phyloP scores from a whole-genome alignment of 1,284 basidiomycete genomes.

The Boletus smithii region DNA sequence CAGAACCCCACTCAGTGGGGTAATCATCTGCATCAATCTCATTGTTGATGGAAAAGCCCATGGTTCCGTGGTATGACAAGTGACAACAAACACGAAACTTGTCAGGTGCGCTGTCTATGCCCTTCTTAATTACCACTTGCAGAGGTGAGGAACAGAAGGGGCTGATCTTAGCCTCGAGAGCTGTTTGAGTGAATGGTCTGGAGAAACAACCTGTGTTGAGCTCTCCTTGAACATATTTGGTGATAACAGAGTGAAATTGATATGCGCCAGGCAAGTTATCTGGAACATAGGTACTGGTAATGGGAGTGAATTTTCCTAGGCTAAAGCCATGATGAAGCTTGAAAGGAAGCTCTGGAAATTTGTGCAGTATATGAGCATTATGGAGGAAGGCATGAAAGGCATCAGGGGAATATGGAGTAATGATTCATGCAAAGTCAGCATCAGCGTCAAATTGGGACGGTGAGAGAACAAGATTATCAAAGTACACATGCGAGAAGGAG shows the following conservation, averaged over 20 bases:
- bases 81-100: not conserved
- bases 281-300: not conserved
- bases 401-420: not conserved
- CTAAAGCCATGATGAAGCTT: not conserved
- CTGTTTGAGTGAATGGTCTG: not conserved
- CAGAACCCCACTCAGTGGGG: not conserved
- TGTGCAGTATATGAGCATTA: not conserved
- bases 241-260: not conserved
- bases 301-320: not conserved
- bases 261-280: not conserved
- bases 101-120: not conserved
- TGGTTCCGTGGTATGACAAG: not conserved
- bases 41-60: not conserved
- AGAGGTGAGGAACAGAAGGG: not conserved
- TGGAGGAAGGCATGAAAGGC: not conserved
- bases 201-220: not conserved
- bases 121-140: not conserved
- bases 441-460: not conserved
- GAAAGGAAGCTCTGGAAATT: not conserved
- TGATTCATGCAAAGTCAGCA: not conserved
- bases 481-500: not conserved
- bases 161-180: not conserved
- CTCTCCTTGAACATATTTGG: not conserved
- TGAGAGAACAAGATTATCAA: not conserved
- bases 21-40: not conserved